Conservation (phyloP, 1,139 yeast species). For the Hyphopichia buzzinii region DNA sequence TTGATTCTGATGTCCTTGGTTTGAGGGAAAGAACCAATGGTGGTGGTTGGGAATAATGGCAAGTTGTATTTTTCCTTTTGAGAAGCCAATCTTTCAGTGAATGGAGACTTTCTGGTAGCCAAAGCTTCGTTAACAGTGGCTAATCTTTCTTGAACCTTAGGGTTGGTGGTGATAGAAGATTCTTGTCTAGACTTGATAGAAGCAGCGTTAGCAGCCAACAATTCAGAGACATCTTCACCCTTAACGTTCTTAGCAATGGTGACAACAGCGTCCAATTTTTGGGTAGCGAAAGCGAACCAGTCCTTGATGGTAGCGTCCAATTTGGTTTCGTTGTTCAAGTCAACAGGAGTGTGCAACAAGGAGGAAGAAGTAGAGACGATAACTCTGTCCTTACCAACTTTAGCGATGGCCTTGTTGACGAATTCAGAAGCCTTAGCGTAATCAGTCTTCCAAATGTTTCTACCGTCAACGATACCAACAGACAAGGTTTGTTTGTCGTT, state of each 20-base stretch:
- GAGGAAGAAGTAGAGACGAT: slow-evolving; percentile 95
- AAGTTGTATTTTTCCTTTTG: slow-evolving; percentile 87
- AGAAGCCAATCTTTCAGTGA: slow-evolving; percentile 81
- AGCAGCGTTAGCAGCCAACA: slow-evolving; percentile 81
- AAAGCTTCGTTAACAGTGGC: slow-evolving; percentile 74
- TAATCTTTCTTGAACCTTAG: slow-evolving; percentile 86
- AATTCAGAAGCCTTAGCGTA: slow-evolving; percentile 79
- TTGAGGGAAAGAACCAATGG: slow-evolving; percentile 99
- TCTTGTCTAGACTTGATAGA: slow-evolving; percentile 83
- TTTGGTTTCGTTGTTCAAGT: slow-evolving; percentile 86
- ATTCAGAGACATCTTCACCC: slow-evolving; percentile 66
- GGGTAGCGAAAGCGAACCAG: slow-evolving; percentile 98
- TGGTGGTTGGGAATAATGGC: slow-evolving; percentile 99
- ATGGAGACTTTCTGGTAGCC: slow-evolving; percentile 83
- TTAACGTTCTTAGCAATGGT: slow-evolving; percentile 84
- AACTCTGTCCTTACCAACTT: slow-evolving; percentile 86
- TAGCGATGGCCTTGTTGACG: slow-evolving; percentile 78
- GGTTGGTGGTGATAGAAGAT: slow-evolving; percentile 87
- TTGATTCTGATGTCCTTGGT: slow-evolving; percentile 97
- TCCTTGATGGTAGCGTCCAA: slow-evolving; percentile 88
- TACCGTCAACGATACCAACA: slow-evolving; percentile 97
- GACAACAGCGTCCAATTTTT: slow-evolving; percentile 90
- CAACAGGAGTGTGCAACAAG: slow-evolving; percentile 97
- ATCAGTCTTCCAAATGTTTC: slow-evolving; percentile 99
- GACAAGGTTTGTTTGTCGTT: slow-evolving; percentile 71